These are phyloP conservation scores for Penicillium fuscoglaucum DNA, from an alignment of 2,329 filamentous ascomycete species.

Conservation along the genomic window DNA sequence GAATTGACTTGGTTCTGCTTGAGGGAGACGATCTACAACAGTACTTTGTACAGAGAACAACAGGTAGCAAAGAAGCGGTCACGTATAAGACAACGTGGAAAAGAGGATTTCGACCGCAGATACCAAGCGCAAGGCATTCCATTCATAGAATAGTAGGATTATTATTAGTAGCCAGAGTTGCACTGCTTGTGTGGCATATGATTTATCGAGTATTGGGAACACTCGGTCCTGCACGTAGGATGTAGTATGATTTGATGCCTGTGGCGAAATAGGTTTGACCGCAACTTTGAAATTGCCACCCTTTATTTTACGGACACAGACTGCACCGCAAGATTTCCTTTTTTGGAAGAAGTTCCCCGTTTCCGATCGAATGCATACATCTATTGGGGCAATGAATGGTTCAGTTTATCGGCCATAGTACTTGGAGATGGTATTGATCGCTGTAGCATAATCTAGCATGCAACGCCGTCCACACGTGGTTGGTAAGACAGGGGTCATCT, in stretches of 20 bases:
- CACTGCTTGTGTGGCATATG: conserved; percentile 2
- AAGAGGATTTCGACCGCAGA: not conserved
- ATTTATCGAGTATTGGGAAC: not conserved
- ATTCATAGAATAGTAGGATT: not conserved
- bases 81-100: not conserved
- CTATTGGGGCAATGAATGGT: not conserved
- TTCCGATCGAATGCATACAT: not conserved
- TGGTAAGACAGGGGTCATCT: not conserved
- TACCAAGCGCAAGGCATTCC: not conserved
- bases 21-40: not conserved
- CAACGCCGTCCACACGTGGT: conserved; percentile 5
- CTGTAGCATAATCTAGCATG: not conserved
- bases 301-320: conserved; percentile 7
- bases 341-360: not conserved
- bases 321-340: not conserved
- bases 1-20: not conserved
- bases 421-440: not conserved
- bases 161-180: not conserved
- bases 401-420: not conserved
- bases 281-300: conserved; percentile 29
- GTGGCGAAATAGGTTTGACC: conserved; percentile 29
- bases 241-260: conserved; percentile 1
- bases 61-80: conserved; percentile 4
- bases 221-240: not conserved
- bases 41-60: not conserved